Percentiles rank a stretch among this genome's conserved stretches.
Conservation (phyloP, 2,329 filamentous ascomycete species). For the Graphiopsis chlorocephala region DNA sequence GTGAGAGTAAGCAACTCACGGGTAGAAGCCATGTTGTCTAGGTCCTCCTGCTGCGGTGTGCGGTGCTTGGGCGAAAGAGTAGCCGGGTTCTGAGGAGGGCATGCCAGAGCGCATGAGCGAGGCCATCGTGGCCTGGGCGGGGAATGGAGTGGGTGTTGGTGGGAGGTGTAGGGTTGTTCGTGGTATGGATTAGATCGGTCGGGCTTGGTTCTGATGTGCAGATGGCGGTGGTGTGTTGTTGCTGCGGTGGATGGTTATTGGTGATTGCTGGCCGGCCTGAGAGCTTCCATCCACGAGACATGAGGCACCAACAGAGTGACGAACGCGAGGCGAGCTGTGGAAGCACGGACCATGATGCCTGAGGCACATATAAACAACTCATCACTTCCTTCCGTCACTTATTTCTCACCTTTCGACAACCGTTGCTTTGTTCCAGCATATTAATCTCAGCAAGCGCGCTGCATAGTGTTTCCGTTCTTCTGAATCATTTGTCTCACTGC, state of each 20-base stretch:
- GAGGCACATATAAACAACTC: background rate
- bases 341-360: background rate
- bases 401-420: background rate
- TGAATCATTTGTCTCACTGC: background rate
- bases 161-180: background rate
- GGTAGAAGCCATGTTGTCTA: conserved; percentile 82
- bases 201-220: background rate
- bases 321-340: background rate
- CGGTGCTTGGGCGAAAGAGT: conserved; percentile 58
- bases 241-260: background rate
- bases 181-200: background rate
- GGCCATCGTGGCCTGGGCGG: conserved; percentile 47
- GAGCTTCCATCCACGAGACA: background rate
- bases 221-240: background rate
- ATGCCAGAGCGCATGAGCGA: conserved; percentile 52
- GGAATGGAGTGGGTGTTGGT: background rate
- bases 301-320: background rate
- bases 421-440: background rate
- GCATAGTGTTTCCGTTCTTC: background rate
- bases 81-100: conserved; percentile 54
- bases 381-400: background rate
- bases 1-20: conserved; percentile 58
- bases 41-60: conserved; percentile 47
- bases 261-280: conserved; percentile 7
- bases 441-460: background rate